Conservation (phyloP, 768 basidiomycete species). For the Cyclocybe cylindracea region DNA sequence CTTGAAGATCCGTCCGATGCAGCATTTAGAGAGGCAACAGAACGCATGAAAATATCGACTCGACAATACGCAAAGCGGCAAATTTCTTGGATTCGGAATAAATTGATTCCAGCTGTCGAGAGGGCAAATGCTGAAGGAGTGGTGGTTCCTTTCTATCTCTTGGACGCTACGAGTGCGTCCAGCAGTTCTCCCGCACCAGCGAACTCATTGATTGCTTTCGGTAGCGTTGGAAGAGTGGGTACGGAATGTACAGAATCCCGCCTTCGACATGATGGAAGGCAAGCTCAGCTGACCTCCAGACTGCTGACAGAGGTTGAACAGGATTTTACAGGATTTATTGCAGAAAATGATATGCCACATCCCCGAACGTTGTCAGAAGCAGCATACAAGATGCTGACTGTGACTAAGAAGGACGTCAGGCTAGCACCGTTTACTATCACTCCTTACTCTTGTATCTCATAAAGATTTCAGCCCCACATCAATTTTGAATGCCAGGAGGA, state of each 20-base stretch:
- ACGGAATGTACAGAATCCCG: constrained; percentile 53
- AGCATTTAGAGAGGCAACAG: constrained; percentile 58
- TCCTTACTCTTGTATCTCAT: constrained; percentile 1
- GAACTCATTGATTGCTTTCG: background rate
- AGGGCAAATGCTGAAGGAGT: constrained; percentile 43
- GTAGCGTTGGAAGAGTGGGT: constrained; percentile 61
- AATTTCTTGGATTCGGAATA: constrained; percentile 89
- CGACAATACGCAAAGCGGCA: constrained; percentile 91
- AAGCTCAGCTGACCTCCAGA: constrained; percentile 4
- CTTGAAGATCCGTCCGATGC: constrained; percentile 42
- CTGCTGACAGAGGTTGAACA: background rate
- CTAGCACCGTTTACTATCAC: constrained; percentile 35
- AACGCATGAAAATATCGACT: constrained; percentile 84
- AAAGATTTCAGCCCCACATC: constrained; percentile 50
- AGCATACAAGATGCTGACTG: constrained; percentile 53
- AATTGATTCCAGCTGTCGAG: constrained; percentile 74
- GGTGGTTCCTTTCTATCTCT: constrained; percentile 45
- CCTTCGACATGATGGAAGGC: constrained; percentile 52
- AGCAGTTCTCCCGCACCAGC: background rate
- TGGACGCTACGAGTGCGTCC: constrained; percentile 67
- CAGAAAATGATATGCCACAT: constrained; percentile 42
- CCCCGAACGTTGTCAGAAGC: constrained; percentile 54
- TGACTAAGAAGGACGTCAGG: constrained; percentile 42
- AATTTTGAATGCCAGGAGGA: constrained; percentile 55
- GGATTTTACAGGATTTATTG: constrained; percentile 13